These are phyloP conservation scores for Plenodomus lindquistii DNA, from an alignment of 2,329 filamentous ascomycete species.

Conservation along the genomic window DNA sequence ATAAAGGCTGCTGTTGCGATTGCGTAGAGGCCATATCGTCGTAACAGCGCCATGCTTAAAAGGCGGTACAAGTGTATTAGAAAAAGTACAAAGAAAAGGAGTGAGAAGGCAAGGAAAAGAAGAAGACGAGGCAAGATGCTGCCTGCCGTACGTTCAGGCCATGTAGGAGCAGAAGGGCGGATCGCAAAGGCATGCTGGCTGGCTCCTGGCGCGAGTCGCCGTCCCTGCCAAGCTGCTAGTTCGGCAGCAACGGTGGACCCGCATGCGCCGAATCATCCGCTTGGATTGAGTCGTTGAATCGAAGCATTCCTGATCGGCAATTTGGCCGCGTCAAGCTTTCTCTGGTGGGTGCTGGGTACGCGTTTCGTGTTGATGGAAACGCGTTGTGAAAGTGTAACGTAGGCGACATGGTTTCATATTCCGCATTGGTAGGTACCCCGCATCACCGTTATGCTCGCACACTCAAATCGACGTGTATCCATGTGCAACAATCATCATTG, in stretches of 20 bases:
- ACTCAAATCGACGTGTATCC: too few relatives aligned
- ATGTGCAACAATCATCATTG: too few relatives aligned
- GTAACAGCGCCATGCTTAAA: slow-evolving; percentile 45
- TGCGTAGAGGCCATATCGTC: slow-evolving; percentile 43
- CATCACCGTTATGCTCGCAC: too few relatives aligned
- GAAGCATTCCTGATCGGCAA: not conserved
- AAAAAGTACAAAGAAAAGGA: slow-evolving; percentile 8
- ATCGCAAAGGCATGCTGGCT: not conserved
- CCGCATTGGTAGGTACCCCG: too few relatives aligned
- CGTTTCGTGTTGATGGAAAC: not conserved
- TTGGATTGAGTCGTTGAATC: not conserved
- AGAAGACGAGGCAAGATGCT: slow-evolving; percentile 3
- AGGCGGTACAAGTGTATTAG: slow-evolving; percentile 6
- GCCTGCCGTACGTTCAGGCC: not conserved
- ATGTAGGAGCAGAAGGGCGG: not conserved
- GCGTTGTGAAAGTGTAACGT: not conserved
- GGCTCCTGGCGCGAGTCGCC: not conserved
- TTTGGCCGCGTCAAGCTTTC: not conserved
- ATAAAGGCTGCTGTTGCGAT: slow-evolving; percentile 39
- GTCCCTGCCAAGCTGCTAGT: not conserved
- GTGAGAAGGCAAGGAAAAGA: slow-evolving; percentile 7
- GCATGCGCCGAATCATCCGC: not conserved
- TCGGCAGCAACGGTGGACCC: not conserved
- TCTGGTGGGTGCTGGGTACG: not conserved
- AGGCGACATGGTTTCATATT: too few relatives aligned